Percentiles rank a stretch among this genome's conserved stretches.
Conservation (phyloP, 139 green algal genomes). For the Cymbomonas tetramitiformis region DNA sequence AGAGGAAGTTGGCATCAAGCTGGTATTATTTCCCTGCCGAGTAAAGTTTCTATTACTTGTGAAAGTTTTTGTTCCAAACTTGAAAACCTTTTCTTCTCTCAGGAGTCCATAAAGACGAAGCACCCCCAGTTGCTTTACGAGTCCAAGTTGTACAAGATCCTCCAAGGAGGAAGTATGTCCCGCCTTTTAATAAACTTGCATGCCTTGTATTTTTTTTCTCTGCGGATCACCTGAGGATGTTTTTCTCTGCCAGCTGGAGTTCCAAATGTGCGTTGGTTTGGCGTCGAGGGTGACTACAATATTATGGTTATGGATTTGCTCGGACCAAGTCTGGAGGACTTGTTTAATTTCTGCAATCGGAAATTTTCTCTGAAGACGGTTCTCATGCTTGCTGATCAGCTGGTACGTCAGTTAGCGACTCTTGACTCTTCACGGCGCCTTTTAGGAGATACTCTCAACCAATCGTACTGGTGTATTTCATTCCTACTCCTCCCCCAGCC, state of each 20-base stretch:
- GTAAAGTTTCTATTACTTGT: neutral
- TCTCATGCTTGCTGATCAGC: conserved; percentile 96
- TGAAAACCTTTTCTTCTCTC: no score
- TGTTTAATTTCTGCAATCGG: conserved; percentile 98
- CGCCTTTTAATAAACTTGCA: neutral
- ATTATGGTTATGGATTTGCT: conserved; percentile 98
- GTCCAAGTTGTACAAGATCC: conserved; percentile 45
- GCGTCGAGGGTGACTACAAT: conserved; percentile 97
- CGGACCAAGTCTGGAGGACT: conserved; percentile 85
- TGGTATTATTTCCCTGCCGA: conserved; percentile 45
- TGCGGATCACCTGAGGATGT: neutral
- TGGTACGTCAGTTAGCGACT: no score
- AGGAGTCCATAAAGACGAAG: conserved; percentile 37
- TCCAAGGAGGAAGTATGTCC: conserved; percentile 32
- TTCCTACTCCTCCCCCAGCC: no score
- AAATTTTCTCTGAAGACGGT: conserved; percentile 96
- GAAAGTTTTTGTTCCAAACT: neutral
- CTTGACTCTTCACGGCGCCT: no score
- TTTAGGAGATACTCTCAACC: no score
- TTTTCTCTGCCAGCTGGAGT: conserved; percentile 69
- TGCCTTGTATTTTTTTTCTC: conserved; percentile 6
- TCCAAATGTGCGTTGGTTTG: conserved; percentile 95
- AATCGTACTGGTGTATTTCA: no score
- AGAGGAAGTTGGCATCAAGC: conserved; percentile 98
- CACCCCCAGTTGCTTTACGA: conserved; percentile 45